Evolutionary conservation across 768 basidiomycete species (phyloP).

Genomic region (Nidularia pulvinata): DNA sequence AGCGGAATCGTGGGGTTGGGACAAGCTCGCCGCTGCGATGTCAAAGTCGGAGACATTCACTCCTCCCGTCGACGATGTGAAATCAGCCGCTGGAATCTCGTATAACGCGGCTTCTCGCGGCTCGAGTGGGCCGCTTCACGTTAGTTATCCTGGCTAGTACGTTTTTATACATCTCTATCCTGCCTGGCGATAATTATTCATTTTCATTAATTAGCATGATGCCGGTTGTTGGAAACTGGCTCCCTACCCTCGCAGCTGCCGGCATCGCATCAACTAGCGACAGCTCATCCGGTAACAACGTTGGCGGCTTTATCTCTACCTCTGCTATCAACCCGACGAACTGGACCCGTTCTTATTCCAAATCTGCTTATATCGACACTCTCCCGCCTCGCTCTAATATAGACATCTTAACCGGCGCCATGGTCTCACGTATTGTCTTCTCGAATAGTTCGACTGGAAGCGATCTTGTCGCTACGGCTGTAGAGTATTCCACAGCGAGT

Average conservation of each 20-base stretch:
- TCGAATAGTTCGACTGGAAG: slow-evolving; percentile 48
- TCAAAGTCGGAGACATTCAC: slow-evolving; percentile 58
- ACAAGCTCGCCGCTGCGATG: slow-evolving; percentile 40
- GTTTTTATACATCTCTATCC: slow-evolving; percentile 30
- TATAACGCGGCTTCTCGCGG: slow-evolving; percentile 48
- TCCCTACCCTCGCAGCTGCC: slow-evolving; percentile 42
- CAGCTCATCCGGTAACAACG: slow-evolving; percentile 46
- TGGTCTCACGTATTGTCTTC: slow-evolving; percentile 52
- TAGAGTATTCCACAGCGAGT: slow-evolving; percentile 39
- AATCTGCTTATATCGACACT: slow-evolving; percentile 66
- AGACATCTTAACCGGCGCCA: slow-evolving; percentile 58
- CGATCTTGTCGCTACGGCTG: slow-evolving; percentile 29
- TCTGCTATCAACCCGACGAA: slow-evolving; percentile 63
- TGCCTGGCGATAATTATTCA: too few species aligned
- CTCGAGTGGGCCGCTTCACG: slow-evolving; percentile 40
- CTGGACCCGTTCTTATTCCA: slow-evolving; percentile 69
- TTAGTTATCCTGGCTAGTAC: slow-evolving; percentile 51
- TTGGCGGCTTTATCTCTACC: slow-evolving; percentile 55
- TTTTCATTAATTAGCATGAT: slow-evolving; percentile 43
- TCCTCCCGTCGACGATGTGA: slow-evolving; percentile 39
- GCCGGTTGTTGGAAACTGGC: slow-evolving; percentile 60
- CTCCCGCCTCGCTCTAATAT: slow-evolving; percentile 63
- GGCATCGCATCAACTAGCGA: slow-evolving; percentile 45
- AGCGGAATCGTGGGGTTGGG: slow-evolving; percentile 44
- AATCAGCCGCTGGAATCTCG: slow-evolving; percentile 38